phyloP scores from a whole-genome alignment of 345 rosid genomes.

The Syzygium grande region DNA sequence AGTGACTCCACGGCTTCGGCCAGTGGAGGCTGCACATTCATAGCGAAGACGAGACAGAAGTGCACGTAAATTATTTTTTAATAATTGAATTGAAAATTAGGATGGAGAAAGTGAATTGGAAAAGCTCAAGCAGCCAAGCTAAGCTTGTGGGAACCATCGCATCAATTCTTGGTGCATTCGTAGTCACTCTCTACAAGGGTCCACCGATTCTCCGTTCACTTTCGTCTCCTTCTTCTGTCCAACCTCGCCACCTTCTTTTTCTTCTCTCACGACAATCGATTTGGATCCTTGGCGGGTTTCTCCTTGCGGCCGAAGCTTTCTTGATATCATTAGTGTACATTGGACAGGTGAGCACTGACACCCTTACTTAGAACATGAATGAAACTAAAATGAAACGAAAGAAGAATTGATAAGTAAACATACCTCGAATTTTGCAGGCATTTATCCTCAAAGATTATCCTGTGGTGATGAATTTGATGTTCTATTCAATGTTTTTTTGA shows the following conservation, averaged over 20 bases:
- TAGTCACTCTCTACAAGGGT: constrained; percentile 15
- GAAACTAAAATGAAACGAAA: not conserved
- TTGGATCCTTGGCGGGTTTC: constrained; percentile 13
- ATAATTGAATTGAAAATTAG: not conserved
- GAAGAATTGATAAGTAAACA: not conserved
- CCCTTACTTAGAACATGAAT: not conserved
- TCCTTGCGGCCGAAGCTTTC: constrained; percentile 4
- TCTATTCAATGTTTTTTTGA: not conserved
- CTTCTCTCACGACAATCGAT: not conserved
- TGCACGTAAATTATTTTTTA: not conserved
- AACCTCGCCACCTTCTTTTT: not conserved
- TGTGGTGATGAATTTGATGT: not conserved
- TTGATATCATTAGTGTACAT: constrained; percentile 3
- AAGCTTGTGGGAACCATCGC: constrained; percentile 10
- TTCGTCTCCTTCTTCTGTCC: not conserved
- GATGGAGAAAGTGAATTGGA: constrained; percentile 12
- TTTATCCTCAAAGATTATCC: constrained; percentile 7
- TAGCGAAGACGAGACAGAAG: not conserved
- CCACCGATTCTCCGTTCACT: not conserved
- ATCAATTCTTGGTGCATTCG: constrained; percentile 12
- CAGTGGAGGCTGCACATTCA: not conserved
- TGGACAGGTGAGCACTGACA: constrained; percentile 4
- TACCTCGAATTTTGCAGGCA: constrained; percentile 4
- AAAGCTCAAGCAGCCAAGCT: constrained; percentile 10
- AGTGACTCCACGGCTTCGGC: not conserved